Base-by-base conservation (phyloP, 1,284 basidiomycete genomes). In the Microbotryum silenes-acaulis region DNA sequence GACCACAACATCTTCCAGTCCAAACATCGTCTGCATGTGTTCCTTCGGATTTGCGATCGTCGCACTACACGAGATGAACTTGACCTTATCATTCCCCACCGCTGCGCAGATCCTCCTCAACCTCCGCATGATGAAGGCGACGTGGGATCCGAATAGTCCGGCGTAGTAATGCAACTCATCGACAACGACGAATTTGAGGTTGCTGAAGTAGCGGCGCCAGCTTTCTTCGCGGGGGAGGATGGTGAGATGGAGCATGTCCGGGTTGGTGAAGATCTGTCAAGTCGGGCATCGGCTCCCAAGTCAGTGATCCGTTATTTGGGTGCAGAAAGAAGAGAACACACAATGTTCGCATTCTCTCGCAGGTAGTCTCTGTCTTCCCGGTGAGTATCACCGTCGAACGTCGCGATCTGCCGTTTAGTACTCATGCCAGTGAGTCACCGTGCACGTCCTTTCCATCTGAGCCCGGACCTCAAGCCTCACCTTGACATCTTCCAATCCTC, bases 311-410 rank as follows among this genome's bases (percentile, higher is more conserved):
- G 37, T 42, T 14, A 12, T 12, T 42, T 42, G 12, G 37, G 12
- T 42, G 37, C 37, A 57, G 29, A 51, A 52, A 48, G 46, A 44
- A n/a, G 9, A n/a, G 44, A 25, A 57, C 67, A 46, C 7, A 68
- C 67, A 51, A 78, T 74, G 56, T 70, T 76, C 5, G 74, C 76
- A 20, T 70, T 65, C 29, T 76, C 74, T 20, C 76, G 72, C 14
- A 79, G 75, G 49, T 72, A 73, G 33, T 72, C 69, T 14, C 77
- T 72, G 49, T 76, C 70, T 10, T 89, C 86, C 71, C 81, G 81
- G 0, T 86, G 83, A 0, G 91, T 93, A 72, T 94, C 91, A 0
- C 91, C 91, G 69, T 94, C 91, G 73, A 91, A 94, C 0, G 87
- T 92, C 2, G 83, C 83, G 9, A 91, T 82, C 79, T 79, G 44